These are phyloP conservation scores for Cryptosporidium viatorum DNA, from an alignment of 169 alveolate genomes.

Conservation along the genomic window DNA sequence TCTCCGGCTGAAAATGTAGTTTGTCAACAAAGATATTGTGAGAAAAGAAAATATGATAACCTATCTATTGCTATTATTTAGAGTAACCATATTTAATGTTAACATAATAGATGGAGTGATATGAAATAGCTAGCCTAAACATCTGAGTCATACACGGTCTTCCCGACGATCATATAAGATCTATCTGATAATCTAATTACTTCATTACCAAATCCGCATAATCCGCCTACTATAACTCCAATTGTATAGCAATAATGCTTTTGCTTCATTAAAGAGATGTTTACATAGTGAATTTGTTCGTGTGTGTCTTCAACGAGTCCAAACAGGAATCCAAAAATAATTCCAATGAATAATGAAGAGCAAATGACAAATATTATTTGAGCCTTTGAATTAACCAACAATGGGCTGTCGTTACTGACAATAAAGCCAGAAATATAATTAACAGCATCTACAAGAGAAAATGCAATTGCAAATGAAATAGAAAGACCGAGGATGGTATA, in stretches of 20 bases:
- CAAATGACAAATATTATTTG: constrained; percentile 88
- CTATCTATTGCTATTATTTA: constrained; percentile 2
- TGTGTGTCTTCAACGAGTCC: constrained; percentile 95
- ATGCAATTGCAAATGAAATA: constrained; percentile 92
- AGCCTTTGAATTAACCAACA: constrained; percentile 89
- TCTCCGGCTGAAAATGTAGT: not conserved
- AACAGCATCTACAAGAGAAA: constrained; percentile 91
- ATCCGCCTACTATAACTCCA: constrained; percentile 92
- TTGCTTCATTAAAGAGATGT: constrained; percentile 91
- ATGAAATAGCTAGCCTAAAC: constrained; percentile 9
- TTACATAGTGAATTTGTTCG: constrained; percentile 89
- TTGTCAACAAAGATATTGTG: not conserved
- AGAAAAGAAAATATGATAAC: not conserved
- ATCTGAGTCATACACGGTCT: constrained; percentile 67
- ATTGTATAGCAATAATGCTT: constrained; percentile 92
- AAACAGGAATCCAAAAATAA: constrained; percentile 92
- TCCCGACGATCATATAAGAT: constrained; percentile 70
- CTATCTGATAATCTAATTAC: constrained; percentile 66
- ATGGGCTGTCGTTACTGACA: constrained; percentile 86
- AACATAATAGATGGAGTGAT: not conserved
- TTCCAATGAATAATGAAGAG: constrained; percentile 92
- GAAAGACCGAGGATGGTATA: constrained; percentile 95
- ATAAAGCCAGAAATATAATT: constrained; percentile 89
- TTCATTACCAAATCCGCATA: constrained; percentile 77
- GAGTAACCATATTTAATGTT: not conserved